phyloP scores from a whole-genome alignment of 192 early-diverging fungal genomes.

The Gamsiella multidivaricata region DNA sequence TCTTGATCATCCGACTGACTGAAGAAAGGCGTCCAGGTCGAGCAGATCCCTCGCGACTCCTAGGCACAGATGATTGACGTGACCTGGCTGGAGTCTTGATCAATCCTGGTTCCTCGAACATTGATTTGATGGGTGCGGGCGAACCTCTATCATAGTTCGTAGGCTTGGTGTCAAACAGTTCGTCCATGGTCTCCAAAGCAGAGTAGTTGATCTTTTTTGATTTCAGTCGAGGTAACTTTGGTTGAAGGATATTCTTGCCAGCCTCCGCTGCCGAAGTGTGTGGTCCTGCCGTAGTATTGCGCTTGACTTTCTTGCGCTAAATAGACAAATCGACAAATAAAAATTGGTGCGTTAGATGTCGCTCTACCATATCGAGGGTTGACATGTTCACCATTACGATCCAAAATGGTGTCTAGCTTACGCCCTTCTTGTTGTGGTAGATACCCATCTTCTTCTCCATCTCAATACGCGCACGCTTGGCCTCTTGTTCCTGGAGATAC shows the following conservation, averaged over 20 bases:
- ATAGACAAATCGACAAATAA: constrained; percentile 7
- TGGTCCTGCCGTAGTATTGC: constrained; percentile 28
- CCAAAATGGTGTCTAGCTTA: constrained; percentile 16
- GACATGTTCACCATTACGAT: neutral
- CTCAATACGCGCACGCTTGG: constrained; percentile 36
- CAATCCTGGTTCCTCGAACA: constrained; percentile 45
- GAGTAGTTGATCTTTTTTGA: constrained; percentile 94
- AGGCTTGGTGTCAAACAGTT: constrained; percentile 67
- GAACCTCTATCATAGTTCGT: constrained; percentile 5
- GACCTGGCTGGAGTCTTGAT: constrained; percentile 38
- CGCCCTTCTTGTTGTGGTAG: constrained; percentile 54
- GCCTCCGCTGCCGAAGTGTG: constrained; percentile 81
- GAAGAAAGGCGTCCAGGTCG: constrained; percentile 60
- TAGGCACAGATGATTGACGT: constrained; percentile 44
- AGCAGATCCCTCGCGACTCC: constrained; percentile 59
- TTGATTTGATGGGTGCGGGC: constrained; percentile 29
- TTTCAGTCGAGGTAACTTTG: constrained; percentile 66
- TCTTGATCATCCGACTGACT: constrained; percentile 52
- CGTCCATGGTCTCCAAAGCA: constrained; percentile 71
- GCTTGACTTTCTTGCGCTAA: constrained; percentile 56
- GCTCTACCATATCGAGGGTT: neutral
- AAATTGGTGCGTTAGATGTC: neutral
- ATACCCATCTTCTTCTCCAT: constrained; percentile 59
- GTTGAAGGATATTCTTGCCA: constrained; percentile 74
- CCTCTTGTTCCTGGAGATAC: constrained; percentile 72